A percentile compares a stretch with the other conserved stretches of the same genome.
Conservation (phyloP, 2,329 filamentous ascomycete genomes). For the Phaeosphaeria sp. region DNA sequence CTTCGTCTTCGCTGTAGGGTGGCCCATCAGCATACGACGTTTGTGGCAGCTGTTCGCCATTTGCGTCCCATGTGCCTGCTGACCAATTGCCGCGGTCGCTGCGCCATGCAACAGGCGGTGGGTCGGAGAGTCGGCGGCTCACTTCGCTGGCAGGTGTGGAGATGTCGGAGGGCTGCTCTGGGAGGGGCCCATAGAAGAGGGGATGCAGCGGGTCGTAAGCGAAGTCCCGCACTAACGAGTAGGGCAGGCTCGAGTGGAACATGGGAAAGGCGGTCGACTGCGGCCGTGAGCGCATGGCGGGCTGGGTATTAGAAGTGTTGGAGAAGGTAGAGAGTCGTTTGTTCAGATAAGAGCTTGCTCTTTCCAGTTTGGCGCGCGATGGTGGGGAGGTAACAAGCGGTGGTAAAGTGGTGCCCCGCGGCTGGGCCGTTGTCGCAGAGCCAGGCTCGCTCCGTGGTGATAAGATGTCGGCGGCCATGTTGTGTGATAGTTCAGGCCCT, state of each 20-base stretch:
- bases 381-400: constrained; percentile 60
- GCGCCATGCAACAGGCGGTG: constrained; percentile 75
- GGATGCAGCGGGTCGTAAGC: constrained; percentile 85
- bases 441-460: constrained; percentile 43
- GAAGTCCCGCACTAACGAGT: constrained; percentile 94
- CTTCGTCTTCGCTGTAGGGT: constrained; percentile 94
- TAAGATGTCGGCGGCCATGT: constrained; percentile 49
- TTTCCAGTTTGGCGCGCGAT: constrained; percentile 63
- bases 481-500: constrained; percentile 26
- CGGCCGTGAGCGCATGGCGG: constrained; percentile 71
- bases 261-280: constrained; percentile 81
- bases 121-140: constrained; percentile 78
- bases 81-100: constrained; percentile 66
- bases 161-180: constrained; percentile 77
- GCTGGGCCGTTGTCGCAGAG: constrained; percentile 38
- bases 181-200: constrained; percentile 91
- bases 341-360: constrained; percentile 74
- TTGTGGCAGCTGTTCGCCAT: constrained; percentile 74
- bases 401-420: constrained; percentile 52
- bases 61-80: constrained; percentile 60
- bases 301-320: constrained; percentile 44
- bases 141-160: constrained; percentile 86
- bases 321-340: constrained; percentile 87
- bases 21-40: constrained; percentile 83
- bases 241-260: constrained; percentile 84